These are phyloP conservation scores for Neospora caninum DNA, from an alignment of 169 alveolate genomes.

Conservation along the genomic window DNA sequence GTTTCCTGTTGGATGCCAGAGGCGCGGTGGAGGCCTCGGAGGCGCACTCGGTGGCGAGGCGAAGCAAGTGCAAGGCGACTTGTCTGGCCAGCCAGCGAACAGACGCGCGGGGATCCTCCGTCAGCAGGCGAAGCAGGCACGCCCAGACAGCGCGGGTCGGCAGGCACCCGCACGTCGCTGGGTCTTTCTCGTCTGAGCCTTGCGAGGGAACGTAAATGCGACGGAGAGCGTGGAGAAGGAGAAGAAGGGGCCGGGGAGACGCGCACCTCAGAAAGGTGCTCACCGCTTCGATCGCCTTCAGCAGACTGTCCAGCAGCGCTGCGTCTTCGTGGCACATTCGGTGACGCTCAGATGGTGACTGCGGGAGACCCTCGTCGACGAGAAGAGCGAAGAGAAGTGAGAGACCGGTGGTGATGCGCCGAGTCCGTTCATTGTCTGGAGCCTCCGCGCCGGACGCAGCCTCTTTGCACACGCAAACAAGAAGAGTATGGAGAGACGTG, in stretches of 20 bases:
- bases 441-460: not conserved
- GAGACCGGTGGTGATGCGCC: constrained; percentile 29
- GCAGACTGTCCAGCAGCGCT: not conserved
- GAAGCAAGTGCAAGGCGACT: constrained; percentile 20
- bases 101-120: constrained; percentile 21
- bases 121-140: not conserved
- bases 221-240: not conserved
- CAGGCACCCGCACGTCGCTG: not conserved
- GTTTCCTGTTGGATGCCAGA: not conserved
- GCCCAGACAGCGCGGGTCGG: constrained; percentile 3
- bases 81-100: constrained; percentile 13
- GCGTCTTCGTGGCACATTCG: not conserved
- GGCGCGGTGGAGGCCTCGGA: not conserved
- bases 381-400: constrained; percentile 19
- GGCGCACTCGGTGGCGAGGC: not conserved
- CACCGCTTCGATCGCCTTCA: not conserved
- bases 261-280: not conserved
- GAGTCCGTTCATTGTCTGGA: not conserved
- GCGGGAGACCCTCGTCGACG: not conserved
- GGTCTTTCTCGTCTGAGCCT: not conserved
- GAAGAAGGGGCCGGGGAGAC: constrained; percentile 15
- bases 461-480: not conserved
- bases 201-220: not conserved
- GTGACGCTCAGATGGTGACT: not conserved
- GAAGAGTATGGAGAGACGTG: not conserved